phyloP scores from a whole-genome alignment of 2,329 filamentous ascomycete species.

The Aspergillus ochraceus region DNA sequence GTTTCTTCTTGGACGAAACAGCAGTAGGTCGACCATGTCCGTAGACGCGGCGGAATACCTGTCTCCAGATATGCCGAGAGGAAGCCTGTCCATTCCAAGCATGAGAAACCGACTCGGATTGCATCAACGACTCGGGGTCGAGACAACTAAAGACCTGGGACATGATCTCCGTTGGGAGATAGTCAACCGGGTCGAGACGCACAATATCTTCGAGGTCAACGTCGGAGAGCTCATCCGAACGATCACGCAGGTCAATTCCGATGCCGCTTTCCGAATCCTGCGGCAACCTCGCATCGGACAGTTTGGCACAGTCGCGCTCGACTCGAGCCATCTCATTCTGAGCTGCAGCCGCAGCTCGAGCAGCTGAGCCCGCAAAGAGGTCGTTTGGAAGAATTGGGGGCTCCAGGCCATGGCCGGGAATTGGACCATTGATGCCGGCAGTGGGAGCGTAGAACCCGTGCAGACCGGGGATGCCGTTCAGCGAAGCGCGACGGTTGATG shows the following conservation, averaged over 20 bases:
- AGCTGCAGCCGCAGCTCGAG: constrained; percentile 50
- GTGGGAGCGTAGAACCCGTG: constrained; percentile 35
- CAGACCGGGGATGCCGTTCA: constrained; percentile 36
- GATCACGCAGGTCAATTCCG: constrained; percentile 45
- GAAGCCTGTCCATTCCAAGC: constrained; percentile 57
- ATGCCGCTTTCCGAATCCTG: constrained; percentile 52
- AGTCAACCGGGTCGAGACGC: constrained; percentile 53
- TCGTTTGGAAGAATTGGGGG: constrained; percentile 43
- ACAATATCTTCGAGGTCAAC: constrained; percentile 34
- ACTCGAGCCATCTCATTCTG: constrained; percentile 46
- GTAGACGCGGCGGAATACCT: constrained; percentile 60
- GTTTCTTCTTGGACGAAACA: constrained; percentile 47
- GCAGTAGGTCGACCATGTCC: constrained; percentile 41
- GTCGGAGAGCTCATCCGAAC: constrained; percentile 33
- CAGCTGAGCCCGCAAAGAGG: constrained; percentile 44
- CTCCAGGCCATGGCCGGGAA: constrained; percentile 39
- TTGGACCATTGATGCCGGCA: constrained; percentile 28
- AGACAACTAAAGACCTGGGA: constrained; percentile 61
- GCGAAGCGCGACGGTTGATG: constrained; percentile 37
- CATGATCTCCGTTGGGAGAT: constrained; percentile 60
- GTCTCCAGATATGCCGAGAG: constrained; percentile 62
- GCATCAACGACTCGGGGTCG: constrained; percentile 57
- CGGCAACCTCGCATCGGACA: constrained; percentile 31
- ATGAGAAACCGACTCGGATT: constrained; percentile 57
- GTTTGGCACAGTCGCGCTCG: constrained; percentile 32